Evolutionary conservation across 768 basidiomycete genomes (phyloP).

Genomic region (Boletales sp.): DNA sequence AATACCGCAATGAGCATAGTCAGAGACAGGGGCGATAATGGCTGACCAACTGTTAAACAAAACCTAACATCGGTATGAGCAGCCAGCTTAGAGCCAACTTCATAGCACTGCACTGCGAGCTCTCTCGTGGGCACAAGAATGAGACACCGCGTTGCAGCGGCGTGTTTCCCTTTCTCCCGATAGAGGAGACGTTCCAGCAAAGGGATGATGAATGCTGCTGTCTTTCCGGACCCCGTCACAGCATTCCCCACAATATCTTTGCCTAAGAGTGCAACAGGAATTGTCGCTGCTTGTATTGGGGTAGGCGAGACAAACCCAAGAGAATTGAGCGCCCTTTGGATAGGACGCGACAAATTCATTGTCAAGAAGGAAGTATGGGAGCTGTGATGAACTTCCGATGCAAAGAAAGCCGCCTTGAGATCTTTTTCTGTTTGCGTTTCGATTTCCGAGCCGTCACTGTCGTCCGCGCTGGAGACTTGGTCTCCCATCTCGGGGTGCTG

Average conservation of each 20-base stretch:
- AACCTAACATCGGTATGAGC: constrained; percentile 86
- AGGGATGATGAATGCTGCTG: constrained; percentile 94
- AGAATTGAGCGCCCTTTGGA: constrained; percentile 85
- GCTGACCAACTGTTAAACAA: constrained; percentile 84
- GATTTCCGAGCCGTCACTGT: constrained; percentile 53
- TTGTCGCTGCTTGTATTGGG: constrained; percentile 91
- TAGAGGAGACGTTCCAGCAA: constrained; percentile 91
- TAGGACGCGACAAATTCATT: constrained; percentile 94
- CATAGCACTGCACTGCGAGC: constrained; percentile 92
- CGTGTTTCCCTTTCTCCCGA: constrained; percentile 83
- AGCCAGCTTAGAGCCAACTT: constrained; percentile 83
- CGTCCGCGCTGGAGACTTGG: constrained; percentile 28
- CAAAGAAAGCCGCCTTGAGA: constrained; percentile 88
- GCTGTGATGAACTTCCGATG: constrained; percentile 50
- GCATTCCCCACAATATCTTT: constrained; percentile 96
- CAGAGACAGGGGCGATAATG: constrained; percentile 4
- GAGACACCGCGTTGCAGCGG: constrained; percentile 85
- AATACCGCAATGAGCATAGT: constrained; percentile 5
- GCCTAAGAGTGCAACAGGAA: constrained; percentile 90
- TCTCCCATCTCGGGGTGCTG: constrained; percentile 30
- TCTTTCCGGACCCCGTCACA: constrained; percentile 97
- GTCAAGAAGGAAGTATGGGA: constrained; percentile 78
- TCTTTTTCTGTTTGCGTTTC: constrained; percentile 58
- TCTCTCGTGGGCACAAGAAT: constrained; percentile 94
- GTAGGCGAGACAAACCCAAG: constrained; percentile 83